Evolutionary conservation across 2,329 filamentous ascomycete species (phyloP), one percentile per base, ranked within the genome.

Genomic region (Coniochaeta sp.): DNA sequence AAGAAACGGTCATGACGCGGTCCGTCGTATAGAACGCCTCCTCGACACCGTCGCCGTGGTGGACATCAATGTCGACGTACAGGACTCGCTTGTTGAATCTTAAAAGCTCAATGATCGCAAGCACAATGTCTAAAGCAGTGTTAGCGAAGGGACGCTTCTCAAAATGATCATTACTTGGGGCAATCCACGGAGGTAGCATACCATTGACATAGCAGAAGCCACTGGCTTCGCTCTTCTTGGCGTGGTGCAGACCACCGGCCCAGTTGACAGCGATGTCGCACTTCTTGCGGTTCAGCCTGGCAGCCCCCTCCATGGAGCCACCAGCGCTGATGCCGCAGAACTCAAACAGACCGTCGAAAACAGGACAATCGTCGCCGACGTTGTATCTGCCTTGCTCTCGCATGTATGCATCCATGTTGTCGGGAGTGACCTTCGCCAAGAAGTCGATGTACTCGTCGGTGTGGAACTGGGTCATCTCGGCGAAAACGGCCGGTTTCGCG

Each of bases 121-220:
- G 88, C 36, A 99, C 95, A 64, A 99, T 98, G 74, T 99, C 85
- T 97, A 77, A 9, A 60, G 38, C 28, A 56, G 4, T 32, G 44
- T 66, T 60, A 63, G 62, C 17, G n/a, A n/a, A 9, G 34, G 22
- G 17, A 36, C 12, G n/a, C n/a, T 12, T 22, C 28, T 38, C 17
- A 5, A 8, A 17, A 8, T n/a, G 4, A n/a, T 9, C 16, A n/a
- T 4, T n/a, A 7, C n/a, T 17, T 40, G 16, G n/a, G 38, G 16
- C 10, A n/a, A n/a, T n/a, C n/a, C 4, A 9, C 4, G 38, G 10
- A n/a, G 38, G 3, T n/a, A 40, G 38, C 76, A 80, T 85, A 84
- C 90, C 93, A 73, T 99, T 99, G 67, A 98, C 91, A 73, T 99
- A 99, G 79, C 95, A 99, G 79, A 99, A 99, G 38, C 95, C 95